These are phyloP conservation scores for Xeromyces bisporus DNA, from an alignment of 495 filamentous ascomycete genomes.

Conservation along the genomic window DNA sequence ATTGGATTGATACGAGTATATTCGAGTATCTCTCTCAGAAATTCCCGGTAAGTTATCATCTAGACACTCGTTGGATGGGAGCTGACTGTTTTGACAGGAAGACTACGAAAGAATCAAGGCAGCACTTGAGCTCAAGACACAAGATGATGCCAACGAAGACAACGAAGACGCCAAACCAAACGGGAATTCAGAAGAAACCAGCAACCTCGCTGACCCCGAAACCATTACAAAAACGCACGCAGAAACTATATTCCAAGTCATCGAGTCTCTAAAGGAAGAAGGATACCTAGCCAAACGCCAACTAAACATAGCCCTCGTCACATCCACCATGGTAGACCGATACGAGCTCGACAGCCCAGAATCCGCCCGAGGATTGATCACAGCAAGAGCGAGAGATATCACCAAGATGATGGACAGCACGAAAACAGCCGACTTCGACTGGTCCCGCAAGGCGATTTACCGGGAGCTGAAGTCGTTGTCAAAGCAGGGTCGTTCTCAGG, in stretches of 20 bases:
- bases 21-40: slow-evolving; percentile 34
- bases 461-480: slow-evolving; percentile 22
- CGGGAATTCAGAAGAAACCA: slow-evolving; percentile 5
- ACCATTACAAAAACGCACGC: slow-evolving; percentile 19
- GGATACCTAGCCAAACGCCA: slow-evolving; percentile 30
- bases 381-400: slow-evolving; percentile 15
- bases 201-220: slow-evolving; percentile 14
- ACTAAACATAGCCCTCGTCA: slow-evolving; percentile 23
- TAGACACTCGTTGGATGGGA: no score
- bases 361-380: slow-evolving; percentile 22
- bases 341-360: slow-evolving; percentile 17
- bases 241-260: slow-evolving; percentile 20
- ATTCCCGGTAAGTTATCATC: slow-evolving; percentile 26
- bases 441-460: slow-evolving; percentile 30
- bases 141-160: slow-evolving; percentile 9
- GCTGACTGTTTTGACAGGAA: slow-evolving; percentile 17
- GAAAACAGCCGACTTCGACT: slow-evolving; percentile 20
- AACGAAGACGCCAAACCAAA: slow-evolving; percentile 1
- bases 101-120: slow-evolving; percentile 22
- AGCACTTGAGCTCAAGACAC: slow-evolving; percentile 11
- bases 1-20: slow-evolving; percentile 38
- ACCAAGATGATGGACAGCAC: slow-evolving; percentile 23
- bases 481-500: slow-evolving; percentile 9
- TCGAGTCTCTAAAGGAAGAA: slow-evolving; percentile 21
- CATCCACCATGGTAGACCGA: slow-evolving; percentile 12